Evolutionary conservation across 1,284 basidiomycete genomes (phyloP), one percentile per base, ranked within the genome.

Genomic region (Somion occarium): DNA sequence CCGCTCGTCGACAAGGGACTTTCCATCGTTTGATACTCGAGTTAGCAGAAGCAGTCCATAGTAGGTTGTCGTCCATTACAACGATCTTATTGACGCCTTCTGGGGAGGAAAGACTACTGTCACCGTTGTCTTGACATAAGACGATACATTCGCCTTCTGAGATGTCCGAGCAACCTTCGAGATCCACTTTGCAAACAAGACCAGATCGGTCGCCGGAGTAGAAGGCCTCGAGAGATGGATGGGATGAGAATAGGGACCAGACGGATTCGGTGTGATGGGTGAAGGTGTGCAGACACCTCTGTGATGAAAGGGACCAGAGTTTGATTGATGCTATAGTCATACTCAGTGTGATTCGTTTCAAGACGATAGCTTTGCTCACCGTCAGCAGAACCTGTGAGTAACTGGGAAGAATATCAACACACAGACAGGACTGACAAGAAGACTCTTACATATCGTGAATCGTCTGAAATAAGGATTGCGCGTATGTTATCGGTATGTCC

Each of bases 401-500:
- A 73, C 90, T 93, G 60, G 3, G 9, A 37, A 18, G 39, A 15
- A 9, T n/a, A n/a, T n/a, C n/a, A n/a, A n/a, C n/a, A n/a, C n/a
- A n/a, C n/a, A n/a, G n/a, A n/a, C n/a, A n/a, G n/a, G n/a, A 46
- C 51, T 37, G n/a, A 41, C 13, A 49, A 51, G 60, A 11, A 55
- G 20, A 7, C 2, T 76, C 86, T 68, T 66, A 93, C 91, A 66
- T 91, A 93, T 80, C 82, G 80, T 22, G 89, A 86, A 68, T 98
- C 95, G 30, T 95, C 90, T 18, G 88, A 91, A 3, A 98, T 75
- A 42, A 96, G 69, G 44, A 98, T 87, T 1, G 91, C 83, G 3
- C 96, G 81, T 48, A 99, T 93, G 61, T 97, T 98, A 68, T 99
- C 96, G 0, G 94, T 96, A 67, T 99, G 97, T 0, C 96, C 97